Evolutionary conservation across 164 flowering plant species (phyloP), one percentile per base, ranked within the genome.

Genomic region (Litsea cubeba): DNA sequence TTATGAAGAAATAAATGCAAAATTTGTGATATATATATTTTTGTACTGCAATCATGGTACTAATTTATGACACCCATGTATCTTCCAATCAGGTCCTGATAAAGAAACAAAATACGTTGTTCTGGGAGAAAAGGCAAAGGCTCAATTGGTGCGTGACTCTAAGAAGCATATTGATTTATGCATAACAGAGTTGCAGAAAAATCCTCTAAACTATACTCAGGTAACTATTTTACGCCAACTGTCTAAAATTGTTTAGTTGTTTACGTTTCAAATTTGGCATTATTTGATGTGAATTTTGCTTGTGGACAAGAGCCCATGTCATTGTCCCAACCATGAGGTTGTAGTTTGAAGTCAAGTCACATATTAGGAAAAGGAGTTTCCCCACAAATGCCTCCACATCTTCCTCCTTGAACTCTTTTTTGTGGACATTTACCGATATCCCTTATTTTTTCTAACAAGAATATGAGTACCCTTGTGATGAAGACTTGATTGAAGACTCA

Each of bases 71-170:
- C 28, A 8, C 10, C 14, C 30, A 40, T 64, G 67, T 68, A 75
- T 65, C 72, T 74, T 63, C 26, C 23, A 50, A 60, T 60, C 73
- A 92, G 98, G 97, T 76, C 95, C 97, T 79, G 98, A 92, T 12
- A 89, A 89, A 76, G 97, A 91, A 80, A 71, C 77, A 15, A 91
- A 86, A 54, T 92, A 91, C 79, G 95, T 94, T 40, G 49, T 95
- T 58, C 62, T 93, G 86, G 98, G 97, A 70, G 97, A 93, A 71
- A 95, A 95, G 83, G 98, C 97, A 30, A 95, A 91, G 81, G 97
- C 91, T 71, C 92, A 88, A 74, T 79, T 93, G 72, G 67, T 90
- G 5, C 95, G 98, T 75, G 98, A 93, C 82, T 93, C 98, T 32
- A 93, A 83, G 88, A 84, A 91, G 66, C 71, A 88, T 76, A 95